Percentiles rank a stretch among this genome's conserved stretches.
phyloP scores from a whole-genome alignment of 1,139 yeast species.

The Candida sp. region DNA sequence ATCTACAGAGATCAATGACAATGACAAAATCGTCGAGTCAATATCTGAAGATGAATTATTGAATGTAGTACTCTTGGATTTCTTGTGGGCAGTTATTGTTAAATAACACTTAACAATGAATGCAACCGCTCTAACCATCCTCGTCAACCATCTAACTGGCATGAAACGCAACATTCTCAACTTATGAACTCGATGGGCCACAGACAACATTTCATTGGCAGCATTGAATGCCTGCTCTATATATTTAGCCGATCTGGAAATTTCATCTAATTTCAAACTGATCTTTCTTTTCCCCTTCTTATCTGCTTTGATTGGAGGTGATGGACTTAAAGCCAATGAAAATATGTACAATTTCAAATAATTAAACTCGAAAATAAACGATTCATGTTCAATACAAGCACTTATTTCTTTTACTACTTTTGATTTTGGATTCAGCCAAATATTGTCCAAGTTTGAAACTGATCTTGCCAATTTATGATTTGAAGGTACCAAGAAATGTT shows the following conservation, averaged over 20 bases:
- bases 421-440: conserved; percentile 33
- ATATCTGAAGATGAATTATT: conserved; percentile 26
- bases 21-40: conserved; percentile 52
- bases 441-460: conserved; percentile 24
- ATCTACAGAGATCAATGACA: conserved; percentile 65
- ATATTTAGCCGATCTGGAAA: conserved; percentile 70
- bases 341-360: conserved; percentile 81
- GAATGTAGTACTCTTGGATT: conserved; percentile 16
- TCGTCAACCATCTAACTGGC: conserved; percentile 89
- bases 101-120: conserved; percentile 83
- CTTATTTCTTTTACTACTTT: conserved; percentile 36
- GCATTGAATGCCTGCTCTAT: conserved; percentile 81
- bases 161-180: conserved; percentile 65
- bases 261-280: conserved; percentile 61
- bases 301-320: conserved; percentile 17
- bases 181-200: conserved; percentile 68
- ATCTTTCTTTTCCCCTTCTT: conserved; percentile 16
- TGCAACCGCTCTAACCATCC: conserved; percentile 88
- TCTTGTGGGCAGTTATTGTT: conserved; percentile 54
- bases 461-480: conserved; percentile 23
- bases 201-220: conserved; percentile 74
- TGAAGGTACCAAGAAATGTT: conserved; percentile 49
- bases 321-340: conserved; percentile 73
- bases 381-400: conserved; percentile 57
- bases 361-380: conserved; percentile 76